Evolutionary conservation across 345 rosid species (phyloP), one percentile per base, ranked within the genome.

Genomic region (Acer campestre): DNA sequence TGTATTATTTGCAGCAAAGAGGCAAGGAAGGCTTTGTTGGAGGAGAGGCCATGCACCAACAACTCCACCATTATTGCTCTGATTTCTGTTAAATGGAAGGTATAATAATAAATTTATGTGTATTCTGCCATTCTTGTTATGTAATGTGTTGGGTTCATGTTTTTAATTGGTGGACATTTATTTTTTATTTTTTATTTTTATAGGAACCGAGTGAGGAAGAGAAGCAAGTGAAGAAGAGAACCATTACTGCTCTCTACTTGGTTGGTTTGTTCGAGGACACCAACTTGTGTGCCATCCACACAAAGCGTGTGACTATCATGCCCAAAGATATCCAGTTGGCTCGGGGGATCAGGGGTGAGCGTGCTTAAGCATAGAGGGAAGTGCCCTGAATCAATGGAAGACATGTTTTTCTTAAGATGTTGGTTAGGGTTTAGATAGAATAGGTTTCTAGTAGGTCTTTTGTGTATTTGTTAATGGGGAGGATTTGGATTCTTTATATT

Each of bases 281-380:
- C 35, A 94, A 93, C 77, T 82, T 93, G 2, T 93, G 98, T 1
- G 98, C 98, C 2, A 94, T 94, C 64, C 98, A 92, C 6, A 97
- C 97, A n/a, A 92, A 92, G 83, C 88, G 97, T n/a, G 98, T 94
- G 2, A 94, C 98, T 0, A 94, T 94, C 4, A 94, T 94, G 98
- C 98, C 98, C 0, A 90, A 94, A 81, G 98, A 94, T 13, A 92
- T 94, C 29, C 98, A 94, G 80, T 75, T 94, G 2, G 98, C 97
- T 35, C 85, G 98, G 48, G 87, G 98, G 70, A 94, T 94, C 72
- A 85, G 97, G 22, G 97, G 98, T 8, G 98, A 92, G 83, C 94
- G 97, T 31, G 94, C 97, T 61, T 94, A 67, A 86, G 73, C 46
- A 2, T 8, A 0, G 68, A 46, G 40, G 20, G 27, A 0, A 13